These are phyloP conservation scores for Trichoderma citrinoviride DNA, from an alignment of 2,329 filamentous ascomycete species.

Conservation along the genomic window DNA sequence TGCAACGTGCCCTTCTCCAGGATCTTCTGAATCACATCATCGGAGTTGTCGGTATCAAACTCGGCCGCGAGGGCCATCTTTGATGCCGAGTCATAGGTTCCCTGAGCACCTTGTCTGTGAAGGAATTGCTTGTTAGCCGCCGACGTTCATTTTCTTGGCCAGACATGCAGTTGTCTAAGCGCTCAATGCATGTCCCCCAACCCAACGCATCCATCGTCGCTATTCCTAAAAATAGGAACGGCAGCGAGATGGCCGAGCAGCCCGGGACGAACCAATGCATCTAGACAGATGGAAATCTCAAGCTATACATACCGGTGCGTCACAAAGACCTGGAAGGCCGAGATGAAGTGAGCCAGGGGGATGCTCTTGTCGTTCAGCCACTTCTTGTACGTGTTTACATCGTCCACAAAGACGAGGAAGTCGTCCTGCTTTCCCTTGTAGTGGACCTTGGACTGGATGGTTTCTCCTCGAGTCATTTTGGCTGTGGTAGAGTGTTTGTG, in stretches of 20 bases:
- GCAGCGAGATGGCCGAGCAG: not conserved
- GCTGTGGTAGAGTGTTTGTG: slow-evolving; percentile 21
- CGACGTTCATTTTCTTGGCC: not conserved
- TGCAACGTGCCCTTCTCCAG: slow-evolving; percentile 72
- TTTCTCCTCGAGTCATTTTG: slow-evolving; percentile 71
- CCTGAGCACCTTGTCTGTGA: slow-evolving; percentile 78
- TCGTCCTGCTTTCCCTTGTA: slow-evolving; percentile 69
- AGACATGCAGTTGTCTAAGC: not conserved
- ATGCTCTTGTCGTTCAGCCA: slow-evolving; percentile 80
- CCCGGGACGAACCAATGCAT: not conserved
- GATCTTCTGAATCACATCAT: slow-evolving; percentile 79
- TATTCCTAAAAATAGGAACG: too few species aligned
- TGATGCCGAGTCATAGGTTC: slow-evolving; percentile 71
- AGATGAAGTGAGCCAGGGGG: slow-evolving; percentile 80
- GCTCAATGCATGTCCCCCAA: not conserved
- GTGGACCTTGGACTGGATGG: slow-evolving; percentile 72
- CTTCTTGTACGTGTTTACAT: slow-evolving; percentile 64
- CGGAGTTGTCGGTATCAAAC: slow-evolving; percentile 77
- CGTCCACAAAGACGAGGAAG: slow-evolving; percentile 60
- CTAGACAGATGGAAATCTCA: not conserved
- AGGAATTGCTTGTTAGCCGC: slow-evolving; percentile 22
- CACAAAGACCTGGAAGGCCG: slow-evolving; percentile 82
- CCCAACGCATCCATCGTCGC: not conserved
- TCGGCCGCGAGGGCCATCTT: slow-evolving; percentile 75
- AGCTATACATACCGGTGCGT: slow-evolving; percentile 75